These are phyloP conservation scores for Pterocarpus macrocarpus DNA, from an alignment of 306 rosid genomes.

Conservation along the genomic window DNA sequence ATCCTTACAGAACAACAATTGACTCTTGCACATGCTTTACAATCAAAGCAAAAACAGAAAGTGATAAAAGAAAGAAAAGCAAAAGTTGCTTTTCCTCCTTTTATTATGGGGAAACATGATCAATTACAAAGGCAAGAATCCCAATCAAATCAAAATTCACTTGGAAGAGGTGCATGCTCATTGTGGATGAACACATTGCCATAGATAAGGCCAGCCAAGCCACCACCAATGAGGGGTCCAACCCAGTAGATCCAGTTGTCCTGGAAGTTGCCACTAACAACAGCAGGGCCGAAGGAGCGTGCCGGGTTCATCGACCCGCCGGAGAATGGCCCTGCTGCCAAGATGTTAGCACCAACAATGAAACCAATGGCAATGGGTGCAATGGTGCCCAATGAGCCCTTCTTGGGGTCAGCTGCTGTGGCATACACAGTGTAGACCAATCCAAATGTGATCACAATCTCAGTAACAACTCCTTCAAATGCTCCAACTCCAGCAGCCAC, in stretches of 20 bases:
- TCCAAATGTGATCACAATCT: conserved; percentile 81
- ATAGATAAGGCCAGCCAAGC: conserved; percentile 88
- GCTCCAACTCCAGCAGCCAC: conserved; percentile 76
- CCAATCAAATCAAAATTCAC: conserved; percentile 44
- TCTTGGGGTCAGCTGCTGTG: conserved; percentile 95
- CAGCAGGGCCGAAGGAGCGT: conserved; percentile 89
- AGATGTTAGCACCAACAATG: conserved; percentile 92
- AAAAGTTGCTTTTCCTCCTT: conserved; percentile 38
- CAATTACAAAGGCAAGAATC: conserved; percentile 14
- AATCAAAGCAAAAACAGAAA: conserved; percentile 32
- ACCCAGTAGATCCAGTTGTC: conserved; percentile 91
- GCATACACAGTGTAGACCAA: conserved; percentile 94
- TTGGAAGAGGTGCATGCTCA: conserved; percentile 69
- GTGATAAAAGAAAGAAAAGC: conserved; percentile 34
- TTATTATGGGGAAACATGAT: conserved; percentile 27
- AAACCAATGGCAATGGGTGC: conserved; percentile 95
- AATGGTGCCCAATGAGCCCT: conserved; percentile 77
- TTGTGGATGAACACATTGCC: conserved; percentile 66
- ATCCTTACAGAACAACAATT: conserved; percentile 43
- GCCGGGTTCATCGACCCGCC: conserved; percentile 99
- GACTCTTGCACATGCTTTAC: conserved; percentile 46
- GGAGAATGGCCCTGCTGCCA: conserved; percentile 92
- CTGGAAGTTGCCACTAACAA: conserved; percentile 81
- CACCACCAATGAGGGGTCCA: conserved; percentile 90
- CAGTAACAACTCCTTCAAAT: conserved; percentile 72